Base-by-base conservation (phyloP, 2,329 filamentous ascomycete species). In the Exophiala sp. region DNA sequence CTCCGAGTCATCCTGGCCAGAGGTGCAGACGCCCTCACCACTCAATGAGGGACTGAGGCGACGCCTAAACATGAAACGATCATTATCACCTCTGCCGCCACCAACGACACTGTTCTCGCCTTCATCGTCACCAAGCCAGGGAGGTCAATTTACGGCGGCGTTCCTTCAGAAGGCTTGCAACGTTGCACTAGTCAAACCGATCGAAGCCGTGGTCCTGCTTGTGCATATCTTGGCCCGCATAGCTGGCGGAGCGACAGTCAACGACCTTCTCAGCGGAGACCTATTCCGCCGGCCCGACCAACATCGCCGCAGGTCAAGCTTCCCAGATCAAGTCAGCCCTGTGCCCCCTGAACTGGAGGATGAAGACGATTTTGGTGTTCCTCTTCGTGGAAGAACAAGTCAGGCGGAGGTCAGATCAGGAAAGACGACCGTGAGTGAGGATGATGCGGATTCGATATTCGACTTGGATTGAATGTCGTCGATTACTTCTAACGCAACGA, bases 171-270 rank as follows among this genome's bases (percentile, higher is more conserved):
- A 87, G 68, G 89, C 88, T 0, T 82, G 80, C 56, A 82, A 86
- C 44, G 76, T 93, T 23, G 76, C 95, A 2, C 71, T 95, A 11
- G 82, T 86, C 0, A 88, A 88, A n/a, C 88, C 90, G 0, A 79
- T 83, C 27, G 81, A 90, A 60, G 76, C 95, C 1, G 78, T 95
- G 29, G 75, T 80, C 21, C 73, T 95, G 34, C 89, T 95, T 75
- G 76, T 95, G 3, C 81, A 82, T 48, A 87, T 95, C 49, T 87
- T 89, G 1, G 83, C 86, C 0, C 82, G 80, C 55, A 88, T 95
- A 55, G 78, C 82, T 1, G 68, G 68, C 39, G 73, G 73, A 2
- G 66, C 66, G 4, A 65, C 68, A 19, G 32, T 63, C 61, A 48
- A 60, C 59, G 55, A 65, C 50, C 46, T 64, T 48, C 27, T 60